These are phyloP conservation scores for Triticum aestivum DNA, from an alignment of 176 grass and related monocot species.

Conservation along the genomic window DNA sequence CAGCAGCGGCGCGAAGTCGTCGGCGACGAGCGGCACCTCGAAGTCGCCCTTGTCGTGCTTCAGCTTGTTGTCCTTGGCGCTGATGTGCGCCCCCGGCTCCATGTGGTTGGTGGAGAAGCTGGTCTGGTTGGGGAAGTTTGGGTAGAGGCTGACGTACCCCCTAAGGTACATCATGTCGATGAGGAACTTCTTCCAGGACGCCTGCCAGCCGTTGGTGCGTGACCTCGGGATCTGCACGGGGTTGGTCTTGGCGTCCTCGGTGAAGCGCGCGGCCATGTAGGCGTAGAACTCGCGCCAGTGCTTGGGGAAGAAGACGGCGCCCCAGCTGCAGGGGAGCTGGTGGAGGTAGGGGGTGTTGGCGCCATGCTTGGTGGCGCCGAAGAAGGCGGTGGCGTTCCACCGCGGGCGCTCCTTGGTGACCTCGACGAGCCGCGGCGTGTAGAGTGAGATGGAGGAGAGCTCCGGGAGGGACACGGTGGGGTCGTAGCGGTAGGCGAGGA, in stretches of 20 bases:
- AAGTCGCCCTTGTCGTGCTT: conserved; percentile 76
- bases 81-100: conserved; percentile 96
- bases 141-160: conserved; percentile 85
- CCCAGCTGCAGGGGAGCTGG: conserved; percentile 99
- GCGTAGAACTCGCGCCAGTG: conserved; percentile 99
- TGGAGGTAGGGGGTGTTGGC: conserved; percentile 94
- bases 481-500: conserved; percentile 86
- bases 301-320: conserved; percentile 98
- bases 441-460: conserved; percentile 90
- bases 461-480: conserved; percentile 67
- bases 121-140: conserved; percentile 82
- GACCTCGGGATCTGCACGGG: conserved; percentile 88
- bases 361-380: conserved; percentile 56
- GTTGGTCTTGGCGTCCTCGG: conserved; percentile 86
- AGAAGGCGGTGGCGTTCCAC: conserved; percentile 86
- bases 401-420: conserved; percentile 80
- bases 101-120: conserved; percentile 99
- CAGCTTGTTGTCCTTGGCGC: conserved; percentile 77
- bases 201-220: conserved; percentile 94
- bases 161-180: conserved; percentile 99
- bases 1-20: conserved; percentile 72
- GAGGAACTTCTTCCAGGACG: conserved; percentile 98
- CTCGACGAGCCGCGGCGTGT: conserved; percentile 91
- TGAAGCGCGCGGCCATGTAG: conserved; percentile 84
- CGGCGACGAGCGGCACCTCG: conserved; percentile 73